Percentiles rank a stretch among this genome's conserved stretches.
phyloP scores from a whole-genome alignment of 2,329 filamentous ascomycete species.

The Fusarium caatingaense region DNA sequence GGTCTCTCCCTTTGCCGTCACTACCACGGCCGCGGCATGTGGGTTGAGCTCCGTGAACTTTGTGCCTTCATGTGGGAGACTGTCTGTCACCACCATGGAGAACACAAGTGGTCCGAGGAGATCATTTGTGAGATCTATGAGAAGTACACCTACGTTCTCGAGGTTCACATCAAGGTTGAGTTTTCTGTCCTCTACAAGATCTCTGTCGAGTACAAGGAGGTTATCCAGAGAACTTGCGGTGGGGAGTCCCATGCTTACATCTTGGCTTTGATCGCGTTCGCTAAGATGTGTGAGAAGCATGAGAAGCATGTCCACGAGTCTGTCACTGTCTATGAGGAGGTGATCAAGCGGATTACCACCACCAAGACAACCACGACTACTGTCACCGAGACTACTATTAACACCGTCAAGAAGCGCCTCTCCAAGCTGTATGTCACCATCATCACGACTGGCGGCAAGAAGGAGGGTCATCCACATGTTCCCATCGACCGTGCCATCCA shows the following conservation, averaged over 20 bases:
- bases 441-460: slow-evolving; percentile 52
- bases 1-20: slow-evolving; percentile 57
- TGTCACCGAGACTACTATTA: slow-evolving; percentile 40
- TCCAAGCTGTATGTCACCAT: slow-evolving; percentile 58
- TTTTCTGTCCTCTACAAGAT: slow-evolving; percentile 57
- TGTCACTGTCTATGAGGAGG: slow-evolving; percentile 58
- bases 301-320: slow-evolving; percentile 58
- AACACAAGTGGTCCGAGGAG: slow-evolving; percentile 53
- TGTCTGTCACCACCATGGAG: slow-evolving; percentile 51
- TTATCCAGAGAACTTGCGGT: slow-evolving; percentile 55
- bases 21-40: slow-evolving; percentile 58
- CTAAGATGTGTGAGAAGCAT: slow-evolving; percentile 58
- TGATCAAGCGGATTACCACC: slow-evolving; percentile 53
- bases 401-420: slow-evolving; percentile 61
- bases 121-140: slow-evolving; percentile 56
- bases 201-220: slow-evolving; percentile 60
- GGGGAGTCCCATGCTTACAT: slow-evolving; percentile 44
- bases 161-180: slow-evolving; percentile 56
- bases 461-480: slow-evolving; percentile 48
- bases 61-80: slow-evolving; percentile 60
- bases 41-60: slow-evolving; percentile 58
- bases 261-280: slow-evolving; percentile 53
- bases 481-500: slow-evolving; percentile 52
- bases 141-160: slow-evolving; percentile 61
- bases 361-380: slow-evolving; percentile 50